These are phyloP conservation scores for Dimargaris xerosporica DNA, from an alignment of 192 early-diverging fungal genomes.

Conservation along the genomic window DNA sequence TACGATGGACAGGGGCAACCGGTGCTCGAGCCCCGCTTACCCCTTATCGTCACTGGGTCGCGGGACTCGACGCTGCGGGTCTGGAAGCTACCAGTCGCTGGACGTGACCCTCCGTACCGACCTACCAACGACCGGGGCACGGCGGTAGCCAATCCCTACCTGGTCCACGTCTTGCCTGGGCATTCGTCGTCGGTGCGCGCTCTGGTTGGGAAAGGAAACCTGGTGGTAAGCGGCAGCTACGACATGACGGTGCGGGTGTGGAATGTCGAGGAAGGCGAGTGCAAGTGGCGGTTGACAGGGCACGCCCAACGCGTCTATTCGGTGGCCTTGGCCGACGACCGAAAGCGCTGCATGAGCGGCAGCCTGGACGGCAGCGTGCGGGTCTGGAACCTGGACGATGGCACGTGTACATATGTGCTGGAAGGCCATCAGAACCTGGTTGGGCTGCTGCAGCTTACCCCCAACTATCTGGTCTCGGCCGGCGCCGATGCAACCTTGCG, in stretches of 20 bases:
- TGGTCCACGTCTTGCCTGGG: slow-evolving; percentile 65
- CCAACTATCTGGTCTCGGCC: slow-evolving; percentile 78
- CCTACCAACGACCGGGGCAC: slow-evolving; percentile 17
- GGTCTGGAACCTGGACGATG: slow-evolving; percentile 83
- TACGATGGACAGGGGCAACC: slow-evolving; percentile 14
- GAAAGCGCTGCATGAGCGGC: slow-evolving; percentile 75
- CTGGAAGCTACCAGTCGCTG: slow-evolving; percentile 79
- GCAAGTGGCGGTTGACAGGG: slow-evolving; percentile 55
- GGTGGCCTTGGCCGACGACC: slow-evolving; percentile 73
- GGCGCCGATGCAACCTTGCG: slow-evolving; percentile 89
- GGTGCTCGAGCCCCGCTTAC: slow-evolving; percentile 44
- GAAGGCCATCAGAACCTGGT: slow-evolving; percentile 91
- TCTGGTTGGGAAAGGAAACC: slow-evolving; percentile 73
- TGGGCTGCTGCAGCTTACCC: slow-evolving; percentile 75
- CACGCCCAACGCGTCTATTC: slow-evolving; percentile 94
- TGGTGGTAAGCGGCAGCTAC: slow-evolving; percentile 82
- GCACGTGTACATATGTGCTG: slow-evolving; percentile 56
- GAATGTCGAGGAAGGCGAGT: slow-evolving; percentile 60
- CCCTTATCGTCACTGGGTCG: slow-evolving; percentile 88
- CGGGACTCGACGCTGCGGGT: slow-evolving; percentile 87
- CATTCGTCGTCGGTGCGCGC: slow-evolving; percentile 88
- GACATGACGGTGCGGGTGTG: slow-evolving; percentile 84
- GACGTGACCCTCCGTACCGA: slow-evolving; percentile 30
- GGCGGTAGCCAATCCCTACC: slow-evolving; percentile 55
- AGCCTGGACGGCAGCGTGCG: slow-evolving; percentile 87